Evolutionary conservation across 2,329 filamentous ascomycete species (phyloP), one percentile per base, ranked within the genome.

Genomic region (Grosmannia serpens): DNA sequence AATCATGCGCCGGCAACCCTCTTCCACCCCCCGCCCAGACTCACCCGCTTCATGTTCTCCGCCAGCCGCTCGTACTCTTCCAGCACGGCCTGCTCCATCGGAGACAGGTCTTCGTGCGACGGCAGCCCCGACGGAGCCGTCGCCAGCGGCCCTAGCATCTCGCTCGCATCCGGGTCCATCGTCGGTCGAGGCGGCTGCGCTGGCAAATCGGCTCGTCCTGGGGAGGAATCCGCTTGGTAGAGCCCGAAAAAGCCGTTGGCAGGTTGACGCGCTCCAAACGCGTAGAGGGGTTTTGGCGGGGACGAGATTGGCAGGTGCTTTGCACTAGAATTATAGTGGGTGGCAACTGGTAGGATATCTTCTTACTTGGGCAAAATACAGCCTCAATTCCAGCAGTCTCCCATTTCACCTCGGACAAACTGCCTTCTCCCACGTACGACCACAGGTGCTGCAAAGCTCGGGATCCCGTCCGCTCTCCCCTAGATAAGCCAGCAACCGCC

Each of bases 61-160:
- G 92, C 83, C 35, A 99, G 75, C 17, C 87, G 81, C 65, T 92
- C 85, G 69, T 99, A 99, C 72, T 99, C 94, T 62, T 97, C 91
- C 1, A 99, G 78, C 1, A 99, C 87, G 69, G 97, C 90, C 71
- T 96, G 91, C 75, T 99, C 91, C 9, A 95, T 81, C 5, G 90
- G 87, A 1, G 86, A 81, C 62, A 96, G 77, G 66, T 86, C 83
- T 33, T 64, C 62, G 53, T 57, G 62, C 7, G 59, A 31, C 31
- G 50, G 53, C 41, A 56, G 58, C 26, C 49, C 41, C 33, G 50
- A 31, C 51, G n/a, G n/a, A 9, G 17, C 46, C 54, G 38, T 52
- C 44, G 55, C 44, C 52, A 56, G 50, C n/a, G 57, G 20, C 4
- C 17, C 53, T 26, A 61, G 49, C 6, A 62, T 54, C n/a, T 62